Evolutionary conservation across 805 yeast genomes (phyloP).

Genomic region (Torulaspora maleeae): DNA sequence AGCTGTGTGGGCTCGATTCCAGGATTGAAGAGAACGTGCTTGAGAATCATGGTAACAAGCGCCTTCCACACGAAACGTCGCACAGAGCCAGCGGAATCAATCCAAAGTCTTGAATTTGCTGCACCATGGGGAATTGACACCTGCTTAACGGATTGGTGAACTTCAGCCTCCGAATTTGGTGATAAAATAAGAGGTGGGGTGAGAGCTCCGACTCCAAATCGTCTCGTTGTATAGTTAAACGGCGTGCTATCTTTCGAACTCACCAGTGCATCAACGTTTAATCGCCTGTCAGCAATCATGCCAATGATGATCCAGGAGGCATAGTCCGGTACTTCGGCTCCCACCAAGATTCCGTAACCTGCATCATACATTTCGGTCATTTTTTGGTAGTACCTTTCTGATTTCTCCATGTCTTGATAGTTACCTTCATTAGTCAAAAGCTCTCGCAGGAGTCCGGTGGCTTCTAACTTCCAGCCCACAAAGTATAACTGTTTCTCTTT

Average conservation of each 20-base stretch:
- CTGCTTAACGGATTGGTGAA: conserved; percentile 9
- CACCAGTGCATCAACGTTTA: conserved; percentile 52
- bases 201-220: conserved; percentile 58
- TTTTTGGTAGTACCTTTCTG: conserved; percentile 44
- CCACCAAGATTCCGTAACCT: conserved; percentile 51
- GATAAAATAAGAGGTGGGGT: conserved; percentile 59
- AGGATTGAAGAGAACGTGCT: conserved; percentile 49
- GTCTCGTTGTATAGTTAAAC: conserved; percentile 69
- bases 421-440: conserved; percentile 30
- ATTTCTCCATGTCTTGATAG: conserved; percentile 40
- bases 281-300: conserved; percentile 40
- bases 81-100: conserved; percentile 58
- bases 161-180: conserved; percentile 24
- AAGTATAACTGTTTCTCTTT: conserved; percentile 51
- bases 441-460: conserved; percentile 24
- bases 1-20: conserved; percentile 41
- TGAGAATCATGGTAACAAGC: conserved; percentile 45
- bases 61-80: conserved; percentile 57
- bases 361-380: conserved; percentile 41
- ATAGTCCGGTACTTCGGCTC: conserved; percentile 53
- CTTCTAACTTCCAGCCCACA: conserved; percentile 41
- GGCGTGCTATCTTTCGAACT: conserved; percentile 45
- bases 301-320: conserved; percentile 61
- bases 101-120: conserved; percentile 69
- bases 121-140: conserved; percentile 52